These are phyloP conservation scores for Hirsutella minnesotensis DNA, from an alignment of 2,329 filamentous ascomycete species.

Conservation along the genomic window DNA sequence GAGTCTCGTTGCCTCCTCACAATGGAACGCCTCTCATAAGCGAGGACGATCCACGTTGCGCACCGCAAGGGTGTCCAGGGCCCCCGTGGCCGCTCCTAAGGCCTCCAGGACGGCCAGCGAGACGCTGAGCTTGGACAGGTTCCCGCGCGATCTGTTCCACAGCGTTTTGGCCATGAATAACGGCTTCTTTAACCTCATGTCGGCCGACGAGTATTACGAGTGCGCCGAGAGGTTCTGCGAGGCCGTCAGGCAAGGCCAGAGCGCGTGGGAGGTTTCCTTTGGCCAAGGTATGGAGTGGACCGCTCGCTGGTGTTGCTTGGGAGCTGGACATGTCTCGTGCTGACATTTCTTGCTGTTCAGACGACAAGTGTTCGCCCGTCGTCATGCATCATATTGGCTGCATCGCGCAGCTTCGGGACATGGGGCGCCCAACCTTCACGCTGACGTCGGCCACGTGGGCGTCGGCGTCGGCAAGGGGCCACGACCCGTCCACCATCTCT, in stretches of 20 bases:
- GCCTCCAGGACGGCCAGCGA: no score
- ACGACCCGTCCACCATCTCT: conserved; percentile 18
- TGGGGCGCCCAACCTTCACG: conserved; percentile 7
- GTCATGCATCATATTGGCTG: conserved; percentile 17
- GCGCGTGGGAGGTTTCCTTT: conserved; percentile 10
- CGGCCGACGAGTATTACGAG: conserved; percentile 13
- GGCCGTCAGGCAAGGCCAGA: conserved; percentile 10
- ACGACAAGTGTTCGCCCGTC: conserved; percentile 8
- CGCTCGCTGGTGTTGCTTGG: no score
- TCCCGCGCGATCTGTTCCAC: conserved; percentile 12
- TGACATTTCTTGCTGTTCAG: conserved; percentile 2
- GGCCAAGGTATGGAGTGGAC: no score
- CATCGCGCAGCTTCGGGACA: conserved; percentile 10
- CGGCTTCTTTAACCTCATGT: conserved; percentile 8
- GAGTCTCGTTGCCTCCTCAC: no score
- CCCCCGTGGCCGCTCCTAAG: no score
- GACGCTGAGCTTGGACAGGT: conserved; percentile 10
- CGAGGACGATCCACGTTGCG: no score
- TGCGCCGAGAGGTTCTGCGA: conserved; percentile 10
- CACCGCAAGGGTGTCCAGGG: no score
- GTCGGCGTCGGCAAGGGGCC: conserved; percentile 18
- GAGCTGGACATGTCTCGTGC: neutral
- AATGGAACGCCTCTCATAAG: no score
- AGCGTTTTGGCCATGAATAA: conserved; percentile 6
- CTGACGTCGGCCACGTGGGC: conserved; percentile 16